Evolutionary conservation across 306 rosid genomes (phyloP), one percentile per base, ranked within the genome.

Genomic region (Lathyrus tuberosus): DNA sequence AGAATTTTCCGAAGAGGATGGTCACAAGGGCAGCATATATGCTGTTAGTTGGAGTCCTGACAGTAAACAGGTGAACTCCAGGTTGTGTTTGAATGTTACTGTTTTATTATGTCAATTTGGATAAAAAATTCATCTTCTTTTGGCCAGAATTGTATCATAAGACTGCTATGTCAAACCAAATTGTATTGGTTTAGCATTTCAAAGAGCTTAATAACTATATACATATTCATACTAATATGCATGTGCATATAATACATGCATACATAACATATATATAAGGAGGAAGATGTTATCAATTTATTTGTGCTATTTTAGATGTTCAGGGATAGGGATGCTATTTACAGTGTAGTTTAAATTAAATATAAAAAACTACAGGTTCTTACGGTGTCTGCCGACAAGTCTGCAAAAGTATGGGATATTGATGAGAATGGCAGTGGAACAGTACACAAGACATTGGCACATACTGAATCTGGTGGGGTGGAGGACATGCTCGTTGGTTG

Each of bases 401-500:
- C 95, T n/a, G 99, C 99, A 28, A 95, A 89, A 76, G 62, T 91
- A 42, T 95, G 99, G 99, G 86, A 84, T 73, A 84, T 91, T 72
- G 78, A 82, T 57, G 93, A 88, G 72, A 87, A 91, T 61, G 92
- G 95, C 67, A 85, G 77, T 74, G 96, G 96, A 80, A 86, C 65
- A 62, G 67, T 95, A 62, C 76, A 73, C 46, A 87, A 76, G 86
- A 95, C 90, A 15, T 76, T 89, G 80, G 30, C 80, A 4, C 46
- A 30, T 79, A 80, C 86, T 61, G 92, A 91, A 68, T 63, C 95
- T 10, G 90, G 96, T 5, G 96, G 95, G 62, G 86, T 95, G 69
- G 97, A 95, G 61, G 97, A 91, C 80, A 91, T 95, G 99, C 84
- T 91, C 22, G 97, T 95, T 76, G 95, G 97, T 62, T 86, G 95